Evolutionary conservation across 2,329 filamentous ascomycete species (phyloP), one percentile per base, ranked within the genome.

Genomic region (Calonectria naviculata): DNA sequence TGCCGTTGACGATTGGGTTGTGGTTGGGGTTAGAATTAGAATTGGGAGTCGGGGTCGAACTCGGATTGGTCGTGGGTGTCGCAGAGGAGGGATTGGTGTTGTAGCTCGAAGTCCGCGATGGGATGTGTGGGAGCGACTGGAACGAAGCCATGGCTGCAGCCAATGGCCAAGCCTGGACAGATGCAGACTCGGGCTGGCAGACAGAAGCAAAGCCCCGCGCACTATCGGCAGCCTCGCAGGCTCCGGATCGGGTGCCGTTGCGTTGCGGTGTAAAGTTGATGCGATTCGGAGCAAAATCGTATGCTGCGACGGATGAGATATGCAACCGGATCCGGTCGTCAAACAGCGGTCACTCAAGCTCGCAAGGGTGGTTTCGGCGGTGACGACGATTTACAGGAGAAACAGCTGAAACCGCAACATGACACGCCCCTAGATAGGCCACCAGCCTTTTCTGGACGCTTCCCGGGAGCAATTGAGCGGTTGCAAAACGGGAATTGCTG

Each of bases 41-140:
- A 28, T 42, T 54, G n/a, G 52, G n/a, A 21, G 21, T 36, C 52
- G 52, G 21, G 15, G 34, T 58, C 52, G 52, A 34, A 58, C 38
- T 38, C 15, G 29, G 28, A 31, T n/a, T 24, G 31, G 31, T 36
- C 19, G 65, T 58, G 56, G 65, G 34, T 10, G 42, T 66, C 28
- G 67, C 60, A 24, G 64, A 58, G 31, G 65, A 67, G 10, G 52
- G 54, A 36, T 68, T 73, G 66, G 67, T 74, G 62, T 67, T 76
- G 73, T 72, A 76, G 72, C 74, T 77, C 36, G 67, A 67, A 21
- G 76, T 73, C 76, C 86, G 84, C 71, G 83, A 81, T 71, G 67
- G 49, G 42, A 85, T 79, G 75, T 84, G 84, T 65, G 87, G 84
- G 73, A 84, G 78, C 60, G 83, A 82, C 76, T 75, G 78, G 70